These are phyloP conservation scores for Rhynchospora breviuscula DNA, from an alignment of 176 grass and related monocot species.

Conservation along the genomic window DNA sequence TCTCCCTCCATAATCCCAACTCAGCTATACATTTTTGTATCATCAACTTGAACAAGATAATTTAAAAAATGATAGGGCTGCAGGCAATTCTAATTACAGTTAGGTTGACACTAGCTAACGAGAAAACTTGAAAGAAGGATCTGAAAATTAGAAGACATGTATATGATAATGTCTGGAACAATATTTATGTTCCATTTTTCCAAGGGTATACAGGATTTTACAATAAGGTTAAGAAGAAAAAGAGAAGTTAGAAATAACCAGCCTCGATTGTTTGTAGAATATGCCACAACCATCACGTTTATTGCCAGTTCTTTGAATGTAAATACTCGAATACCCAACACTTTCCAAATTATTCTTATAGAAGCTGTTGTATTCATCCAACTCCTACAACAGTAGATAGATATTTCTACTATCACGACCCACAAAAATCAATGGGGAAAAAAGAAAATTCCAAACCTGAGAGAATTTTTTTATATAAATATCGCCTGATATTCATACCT, in stretches of 20 bases:
- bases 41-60: neutral
- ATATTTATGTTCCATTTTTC: neutral
- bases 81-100: neutral
- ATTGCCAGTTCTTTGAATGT: constrained; percentile 76
- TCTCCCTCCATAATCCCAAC: neutral
- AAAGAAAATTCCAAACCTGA: neutral
- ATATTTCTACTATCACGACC: constrained; percentile 27
- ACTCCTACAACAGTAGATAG: constrained; percentile 50
- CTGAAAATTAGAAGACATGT: neutral
- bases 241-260: neutral
- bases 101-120: neutral
- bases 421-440: constrained; percentile 7
- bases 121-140: neutral
- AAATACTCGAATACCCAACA: constrained; percentile 79
- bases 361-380: constrained; percentile 81
- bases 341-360: constrained; percentile 90
- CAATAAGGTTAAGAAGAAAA: neutral
- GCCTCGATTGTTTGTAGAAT: constrained; percentile 76
- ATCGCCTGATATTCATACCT: constrained; percentile 32
- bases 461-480: constrained; percentile 1
- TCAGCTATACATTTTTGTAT: neutral
- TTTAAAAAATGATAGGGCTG: neutral
- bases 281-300: constrained; percentile 95
- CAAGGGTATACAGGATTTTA: neutral
- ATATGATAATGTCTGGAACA: neutral